Percentiles rank a stretch among this genome's conserved stretches.
phyloP scores from a whole-genome alignment of 2,329 filamentous ascomycete genomes.

The Ascocoryne sarcoides region DNA sequence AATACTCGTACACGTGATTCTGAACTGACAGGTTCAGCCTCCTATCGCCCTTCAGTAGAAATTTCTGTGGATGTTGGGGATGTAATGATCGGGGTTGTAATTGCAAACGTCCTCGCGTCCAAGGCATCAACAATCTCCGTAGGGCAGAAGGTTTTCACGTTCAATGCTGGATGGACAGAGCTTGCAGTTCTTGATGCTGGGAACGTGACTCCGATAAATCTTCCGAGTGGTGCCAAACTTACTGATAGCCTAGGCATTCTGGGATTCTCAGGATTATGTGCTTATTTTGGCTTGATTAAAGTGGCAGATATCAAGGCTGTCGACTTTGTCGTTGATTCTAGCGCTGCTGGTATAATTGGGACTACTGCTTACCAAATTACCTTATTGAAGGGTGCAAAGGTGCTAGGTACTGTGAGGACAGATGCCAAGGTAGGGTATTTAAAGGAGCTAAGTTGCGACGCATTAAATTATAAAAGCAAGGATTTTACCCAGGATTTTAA shows the following conservation, averaged over 20 bases:
- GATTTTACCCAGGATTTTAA: slow-evolving; percentile 51
- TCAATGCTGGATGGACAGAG: not conserved
- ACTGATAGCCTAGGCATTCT: not conserved
- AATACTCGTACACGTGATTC: too few relatives aligned
- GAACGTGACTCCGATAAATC: not conserved
- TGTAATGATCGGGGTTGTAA: not conserved
- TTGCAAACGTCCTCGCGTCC: not conserved
- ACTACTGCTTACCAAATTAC: not conserved
- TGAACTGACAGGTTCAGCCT: not conserved
- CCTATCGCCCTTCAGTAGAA: not conserved
- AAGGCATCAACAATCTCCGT: not conserved
- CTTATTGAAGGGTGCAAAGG: not conserved
- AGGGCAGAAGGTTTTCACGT: not conserved
- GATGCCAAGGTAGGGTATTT: not conserved
- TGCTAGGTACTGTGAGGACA: not conserved
- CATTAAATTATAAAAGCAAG: slow-evolving; percentile 58
- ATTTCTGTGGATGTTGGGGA: not conserved
- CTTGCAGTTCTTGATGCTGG: not conserved
- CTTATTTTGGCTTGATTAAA: not conserved
- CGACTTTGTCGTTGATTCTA: not conserved
- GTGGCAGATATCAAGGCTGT: not conserved
- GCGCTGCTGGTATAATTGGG: not conserved
- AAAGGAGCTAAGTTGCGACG: slow-evolving; percentile 27
- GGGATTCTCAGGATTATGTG: not conserved
- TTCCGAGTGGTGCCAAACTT: not conserved